Percentiles rank a stretch among this genome's conserved stretches.
phyloP scores from a whole-genome alignment of 495 filamentous ascomycete species.

The Penicillium angulare region DNA sequence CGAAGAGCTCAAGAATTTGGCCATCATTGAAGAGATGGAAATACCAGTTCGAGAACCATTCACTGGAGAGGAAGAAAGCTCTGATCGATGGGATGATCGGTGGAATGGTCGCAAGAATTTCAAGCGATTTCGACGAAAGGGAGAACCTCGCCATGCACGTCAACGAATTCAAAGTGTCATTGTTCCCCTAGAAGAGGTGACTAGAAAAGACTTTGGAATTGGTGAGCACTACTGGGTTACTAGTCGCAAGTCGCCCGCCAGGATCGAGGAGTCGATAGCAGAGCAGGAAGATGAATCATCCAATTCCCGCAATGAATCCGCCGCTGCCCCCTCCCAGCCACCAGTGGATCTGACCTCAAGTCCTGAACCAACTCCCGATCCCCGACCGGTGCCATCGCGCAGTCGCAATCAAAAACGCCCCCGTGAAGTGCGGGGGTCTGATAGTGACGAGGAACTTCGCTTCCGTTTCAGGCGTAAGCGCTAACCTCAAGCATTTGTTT shows the following conservation, averaged over 20 bases:
- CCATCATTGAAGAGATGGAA: conserved; percentile 80
- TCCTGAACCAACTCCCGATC: conserved; percentile 16
- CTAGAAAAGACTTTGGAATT: conserved; percentile 75
- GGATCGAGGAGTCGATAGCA: neutral
- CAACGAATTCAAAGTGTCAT: conserved; percentile 61
- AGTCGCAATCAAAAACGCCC: conserved; percentile 41
- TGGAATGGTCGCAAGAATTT: conserved; percentile 99
- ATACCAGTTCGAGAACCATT: conserved; percentile 38
- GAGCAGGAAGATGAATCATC: conserved; percentile 14
- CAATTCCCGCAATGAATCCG: no score
- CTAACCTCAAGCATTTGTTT: conserved; percentile 8
- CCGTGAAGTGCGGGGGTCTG: conserved; percentile 36
- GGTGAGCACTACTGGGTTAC: conserved; percentile 77
- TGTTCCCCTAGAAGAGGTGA: conserved; percentile 76
- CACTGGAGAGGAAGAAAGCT: conserved; percentile 37
- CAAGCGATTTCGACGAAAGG: conserved; percentile 78
- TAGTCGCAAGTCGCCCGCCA: conserved; percentile 24
- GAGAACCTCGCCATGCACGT: conserved; percentile 40
- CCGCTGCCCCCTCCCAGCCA: no score
- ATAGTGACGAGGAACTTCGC: conserved; percentile 53
- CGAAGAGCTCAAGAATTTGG: conserved; percentile 67
- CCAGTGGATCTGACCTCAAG: conserved; percentile 12
- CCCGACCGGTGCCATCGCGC: conserved; percentile 7
- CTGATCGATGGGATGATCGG: conserved; percentile 76
- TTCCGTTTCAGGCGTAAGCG: conserved; percentile 59